phyloP scores from a whole-genome alignment of 2,329 filamentous ascomycete genomes.

The Macrophomina phaseolina region DNA sequence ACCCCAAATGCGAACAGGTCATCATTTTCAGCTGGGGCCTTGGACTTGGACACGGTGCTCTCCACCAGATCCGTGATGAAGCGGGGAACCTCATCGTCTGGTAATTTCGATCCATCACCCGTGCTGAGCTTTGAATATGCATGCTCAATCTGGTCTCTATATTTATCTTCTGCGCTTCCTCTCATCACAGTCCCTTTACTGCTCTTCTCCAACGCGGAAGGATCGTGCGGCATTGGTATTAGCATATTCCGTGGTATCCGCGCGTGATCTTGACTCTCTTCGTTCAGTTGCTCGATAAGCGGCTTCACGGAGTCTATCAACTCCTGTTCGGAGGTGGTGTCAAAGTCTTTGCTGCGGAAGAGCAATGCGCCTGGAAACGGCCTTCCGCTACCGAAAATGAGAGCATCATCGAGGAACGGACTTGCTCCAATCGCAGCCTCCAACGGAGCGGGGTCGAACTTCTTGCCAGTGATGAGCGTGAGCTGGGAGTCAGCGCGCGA shows the following conservation, averaged over 20 bases:
- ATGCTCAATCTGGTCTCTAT: slow-evolving; percentile 52
- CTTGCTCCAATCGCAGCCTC: slow-evolving; percentile 61
- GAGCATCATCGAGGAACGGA: slow-evolving; percentile 56
- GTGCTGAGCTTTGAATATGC: slow-evolving; percentile 49
- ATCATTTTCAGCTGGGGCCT: slow-evolving; percentile 40
- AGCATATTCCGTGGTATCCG: slow-evolving; percentile 59
- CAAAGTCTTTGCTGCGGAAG: slow-evolving; percentile 49
- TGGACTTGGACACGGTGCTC: slow-evolving; percentile 30
- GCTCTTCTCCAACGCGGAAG: slow-evolving; percentile 59
- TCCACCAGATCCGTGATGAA: slow-evolving; percentile 40
- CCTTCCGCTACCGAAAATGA: slow-evolving; percentile 66
- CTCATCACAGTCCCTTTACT: slow-evolving; percentile 68
- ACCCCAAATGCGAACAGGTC: slow-evolving; percentile 66
- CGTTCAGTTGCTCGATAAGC: slow-evolving; percentile 55
- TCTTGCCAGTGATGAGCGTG: slow-evolving; percentile 69
- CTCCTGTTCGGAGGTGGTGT: slow-evolving; percentile 40
- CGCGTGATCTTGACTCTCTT: slow-evolving; percentile 56
- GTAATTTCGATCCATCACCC: slow-evolving; percentile 21
- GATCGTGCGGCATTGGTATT: slow-evolving; percentile 48
- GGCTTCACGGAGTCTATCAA: slow-evolving; percentile 52
- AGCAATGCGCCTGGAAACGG: slow-evolving; percentile 64
- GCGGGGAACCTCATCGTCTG: slow-evolving; percentile 42
- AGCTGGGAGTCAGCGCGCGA: slow-evolving; percentile 67
- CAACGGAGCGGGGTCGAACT: slow-evolving; percentile 68
- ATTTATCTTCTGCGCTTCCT: slow-evolving; percentile 57